phyloP scores from a whole-genome alignment of 257 asterid genomes.

The Datura wrightii region DNA sequence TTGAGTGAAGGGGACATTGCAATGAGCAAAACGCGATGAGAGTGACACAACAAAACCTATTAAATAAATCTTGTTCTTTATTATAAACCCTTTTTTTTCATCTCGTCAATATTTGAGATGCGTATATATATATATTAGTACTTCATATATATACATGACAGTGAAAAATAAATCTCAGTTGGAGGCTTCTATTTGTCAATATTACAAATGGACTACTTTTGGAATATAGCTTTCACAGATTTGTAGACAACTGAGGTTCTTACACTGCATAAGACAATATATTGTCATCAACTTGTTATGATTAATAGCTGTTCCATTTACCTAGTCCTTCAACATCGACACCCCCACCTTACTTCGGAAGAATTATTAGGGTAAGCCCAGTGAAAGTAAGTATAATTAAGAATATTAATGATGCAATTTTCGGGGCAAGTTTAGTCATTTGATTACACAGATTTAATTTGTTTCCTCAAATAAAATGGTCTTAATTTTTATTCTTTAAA shows the following conservation, averaged over 20 bases:
- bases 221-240: conserved; percentile 31
- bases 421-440: not conserved
- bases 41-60: conserved; percentile 46
- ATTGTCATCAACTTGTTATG: conserved; percentile 66
- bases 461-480: too few species aligned
- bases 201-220: conserved; percentile 16
- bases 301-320: conserved; percentile 59
- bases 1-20: conserved; percentile 62
- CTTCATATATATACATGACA: not conserved
- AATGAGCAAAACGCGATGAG: conserved; percentile 75
- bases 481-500: too few species aligned
- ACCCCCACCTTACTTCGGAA: not conserved
- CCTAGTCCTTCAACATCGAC: not conserved
- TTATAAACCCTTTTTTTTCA: not conserved
- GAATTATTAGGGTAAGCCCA: not conserved
- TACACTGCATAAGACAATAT: conserved; percentile 40
- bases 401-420: conserved; percentile 4
- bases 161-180: conserved; percentile 34
- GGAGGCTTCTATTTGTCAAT: conserved; percentile 52
- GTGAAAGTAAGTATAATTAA: not conserved
- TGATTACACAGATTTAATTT: too few species aligned
- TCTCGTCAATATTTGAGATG: not conserved
- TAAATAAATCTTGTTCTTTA: conserved; percentile 27
- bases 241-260: conserved; percentile 26
- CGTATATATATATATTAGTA: not conserved